Evolutionary conservation across 2,329 filamentous ascomycete species (phyloP).

Genomic region (Zymoseptoria tritici): DNA sequence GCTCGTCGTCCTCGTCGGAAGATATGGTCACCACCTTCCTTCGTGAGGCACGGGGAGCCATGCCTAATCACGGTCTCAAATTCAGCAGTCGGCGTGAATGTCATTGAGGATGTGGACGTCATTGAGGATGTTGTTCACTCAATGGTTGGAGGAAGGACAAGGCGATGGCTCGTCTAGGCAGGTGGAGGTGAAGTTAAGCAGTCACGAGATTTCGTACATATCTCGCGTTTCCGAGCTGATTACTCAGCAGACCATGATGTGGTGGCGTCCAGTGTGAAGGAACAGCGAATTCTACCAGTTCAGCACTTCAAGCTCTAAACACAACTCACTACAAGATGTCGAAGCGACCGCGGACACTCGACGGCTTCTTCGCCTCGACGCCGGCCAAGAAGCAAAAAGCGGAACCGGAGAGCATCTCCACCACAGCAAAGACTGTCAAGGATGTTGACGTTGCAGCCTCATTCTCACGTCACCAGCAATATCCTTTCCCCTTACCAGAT

Average conservation of each 20-base stretch:
- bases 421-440: background rate
- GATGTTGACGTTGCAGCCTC: background rate
- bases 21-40: constrained; percentile 18
- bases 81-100: background rate
- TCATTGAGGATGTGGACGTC: background rate
- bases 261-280: too few species aligned
- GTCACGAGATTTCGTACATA: background rate
- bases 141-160: background rate
- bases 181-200: background rate
- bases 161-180: background rate
- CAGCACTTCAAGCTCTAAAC: background rate
- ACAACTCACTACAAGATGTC: constrained; percentile 18
- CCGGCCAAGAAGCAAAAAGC: constrained; percentile 37
- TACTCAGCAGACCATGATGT: too few species aligned
- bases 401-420: background rate
- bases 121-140: background rate
- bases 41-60: constrained; percentile 25
- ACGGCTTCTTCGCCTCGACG: constrained; percentile 57
- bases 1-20: constrained; percentile 19
- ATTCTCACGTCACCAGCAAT: constrained; percentile 42
- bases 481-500: constrained; percentile 46
- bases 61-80: constrained; percentile 13
- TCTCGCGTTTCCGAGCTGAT: too few species aligned
- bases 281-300: background rate
- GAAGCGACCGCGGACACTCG: constrained; percentile 55